Evolutionary conservation across 768 basidiomycete species (phyloP).

Genomic region (Termitomyces sp.): DNA sequence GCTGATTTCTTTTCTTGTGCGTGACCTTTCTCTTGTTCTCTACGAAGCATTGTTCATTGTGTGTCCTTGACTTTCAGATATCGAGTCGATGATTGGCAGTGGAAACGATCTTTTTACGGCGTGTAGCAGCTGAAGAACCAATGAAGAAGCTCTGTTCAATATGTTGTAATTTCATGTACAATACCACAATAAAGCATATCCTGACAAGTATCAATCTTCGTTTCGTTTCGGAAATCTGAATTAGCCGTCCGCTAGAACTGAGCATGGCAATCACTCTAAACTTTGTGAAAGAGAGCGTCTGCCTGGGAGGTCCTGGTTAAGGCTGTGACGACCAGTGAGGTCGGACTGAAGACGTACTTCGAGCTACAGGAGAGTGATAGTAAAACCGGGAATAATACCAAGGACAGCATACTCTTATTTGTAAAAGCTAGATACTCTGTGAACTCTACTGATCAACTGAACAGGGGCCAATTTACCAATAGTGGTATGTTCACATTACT

Average conservation of each 20-base stretch:
- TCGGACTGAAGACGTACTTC: too few species aligned
- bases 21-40: conserved; percentile 8
- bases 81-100: conserved; percentile 32
- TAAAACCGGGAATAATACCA: neutral
- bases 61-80: conserved; percentile 22
- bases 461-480: neutral
- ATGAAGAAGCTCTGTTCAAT: neutral
- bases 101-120: conserved; percentile 23
- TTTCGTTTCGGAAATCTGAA: neutral
- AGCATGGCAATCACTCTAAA: too few species aligned
- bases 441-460: neutral
- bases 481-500: too few species aligned
- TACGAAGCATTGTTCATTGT: neutral
- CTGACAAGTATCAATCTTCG: neutral
- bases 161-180: neutral
- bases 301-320: too few species aligned
- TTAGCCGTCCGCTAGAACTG: too few species aligned
- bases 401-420: neutral
- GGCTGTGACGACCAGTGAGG: too few species aligned
- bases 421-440: too few species aligned
- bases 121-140: conserved; percentile 18
- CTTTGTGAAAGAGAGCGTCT: too few species aligned
- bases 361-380: too few species aligned
- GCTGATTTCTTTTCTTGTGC: conserved; percentile 36
- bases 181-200: neutral